A percentile compares a stretch with the other conserved stretches of the same genome.
Conservation (phyloP, 441 rosid genomes). For the Croton laevigatus region DNA sequence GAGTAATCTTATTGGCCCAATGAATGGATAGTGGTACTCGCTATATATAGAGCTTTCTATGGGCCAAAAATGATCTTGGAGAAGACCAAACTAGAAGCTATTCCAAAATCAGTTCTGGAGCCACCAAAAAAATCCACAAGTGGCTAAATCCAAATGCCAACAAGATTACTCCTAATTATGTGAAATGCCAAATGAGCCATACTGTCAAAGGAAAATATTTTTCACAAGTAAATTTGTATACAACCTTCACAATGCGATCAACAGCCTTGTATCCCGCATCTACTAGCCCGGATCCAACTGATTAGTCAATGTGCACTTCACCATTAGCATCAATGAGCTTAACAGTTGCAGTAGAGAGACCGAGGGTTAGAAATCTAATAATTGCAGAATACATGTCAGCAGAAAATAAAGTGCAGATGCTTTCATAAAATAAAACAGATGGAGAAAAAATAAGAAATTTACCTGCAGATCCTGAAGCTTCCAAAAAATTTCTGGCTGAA, state of each 20-base stretch:
- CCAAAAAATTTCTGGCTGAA: conserved; percentile 90
- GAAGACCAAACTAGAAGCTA: too few species aligned
- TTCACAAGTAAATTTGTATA: not conserved
- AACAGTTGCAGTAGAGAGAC: conserved; percentile 88
- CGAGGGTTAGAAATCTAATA: conserved; percentile 90
- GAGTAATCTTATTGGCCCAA: too few species aligned
- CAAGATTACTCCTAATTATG: too few species aligned
- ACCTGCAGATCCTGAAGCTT: conserved; percentile 85
- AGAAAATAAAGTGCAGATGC: not conserved
- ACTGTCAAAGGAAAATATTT: not conserved
- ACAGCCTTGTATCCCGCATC: conserved; percentile 95
- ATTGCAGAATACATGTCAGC: conserved; percentile 44
- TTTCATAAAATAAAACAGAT: not conserved
- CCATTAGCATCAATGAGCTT: conserved; percentile 71
- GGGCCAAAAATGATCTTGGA: too few species aligned
- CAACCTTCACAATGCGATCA: conserved; percentile 78
- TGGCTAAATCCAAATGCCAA: too few species aligned
- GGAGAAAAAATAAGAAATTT: conserved; percentile 11
- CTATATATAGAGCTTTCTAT: not conserved
- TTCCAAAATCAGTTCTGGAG: too few species aligned
- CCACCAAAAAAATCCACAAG: conserved; percentile 10
- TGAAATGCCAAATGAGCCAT: too few species aligned
- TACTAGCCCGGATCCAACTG: conserved; percentile 84
- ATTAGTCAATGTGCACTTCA: conserved; percentile 62
- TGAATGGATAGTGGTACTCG: not conserved